Evolutionary conservation across 192 early-diverging fungal genomes (phyloP).

Genomic region (Entomortierella beljakovae): DNA sequence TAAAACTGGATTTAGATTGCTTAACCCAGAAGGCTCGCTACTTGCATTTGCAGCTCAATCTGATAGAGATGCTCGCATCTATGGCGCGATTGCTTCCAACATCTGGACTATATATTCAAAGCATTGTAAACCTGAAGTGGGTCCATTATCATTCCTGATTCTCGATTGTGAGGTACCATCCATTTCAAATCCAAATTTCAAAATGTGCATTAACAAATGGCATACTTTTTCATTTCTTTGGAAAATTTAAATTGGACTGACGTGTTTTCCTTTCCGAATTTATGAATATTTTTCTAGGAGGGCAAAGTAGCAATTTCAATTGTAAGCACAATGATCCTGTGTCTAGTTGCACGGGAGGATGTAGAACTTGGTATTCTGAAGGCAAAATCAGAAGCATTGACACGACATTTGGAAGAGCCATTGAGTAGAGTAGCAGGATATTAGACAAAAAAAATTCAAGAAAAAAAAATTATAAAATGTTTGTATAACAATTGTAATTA

Average conservation of each 20-base stretch:
- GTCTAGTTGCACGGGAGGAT: constrained; percentile 60
- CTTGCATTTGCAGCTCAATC: constrained; percentile 66
- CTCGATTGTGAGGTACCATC: constrained; percentile 66
- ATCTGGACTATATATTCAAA: constrained; percentile 69
- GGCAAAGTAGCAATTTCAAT: constrained; percentile 59
- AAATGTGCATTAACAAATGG: too few species aligned
- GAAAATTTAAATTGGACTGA: too few species aligned
- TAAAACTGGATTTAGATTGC: constrained; percentile 48
- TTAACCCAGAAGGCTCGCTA: constrained; percentile 68
- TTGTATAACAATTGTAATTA: not conserved
- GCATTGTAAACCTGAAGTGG: constrained; percentile 47
- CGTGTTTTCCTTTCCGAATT: too few species aligned
- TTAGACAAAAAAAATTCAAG: constrained; percentile 1
- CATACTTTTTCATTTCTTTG: too few species aligned
- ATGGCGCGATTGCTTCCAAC: constrained; percentile 70
- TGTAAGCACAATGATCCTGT: constrained; percentile 65
- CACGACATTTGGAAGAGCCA: constrained; percentile 62
- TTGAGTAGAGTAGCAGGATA: constrained; percentile 53
- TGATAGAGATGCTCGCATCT: constrained; percentile 64
- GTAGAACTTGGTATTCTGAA: constrained; percentile 66
- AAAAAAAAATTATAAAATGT: not conserved
- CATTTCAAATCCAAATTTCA: too few species aligned
- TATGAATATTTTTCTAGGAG: too few species aligned
- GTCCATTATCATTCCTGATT: constrained; percentile 56
- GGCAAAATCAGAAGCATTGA: constrained; percentile 64